Conservation (phyloP, 768 basidiomycete species). For the Polyporus arcularius region DNA sequence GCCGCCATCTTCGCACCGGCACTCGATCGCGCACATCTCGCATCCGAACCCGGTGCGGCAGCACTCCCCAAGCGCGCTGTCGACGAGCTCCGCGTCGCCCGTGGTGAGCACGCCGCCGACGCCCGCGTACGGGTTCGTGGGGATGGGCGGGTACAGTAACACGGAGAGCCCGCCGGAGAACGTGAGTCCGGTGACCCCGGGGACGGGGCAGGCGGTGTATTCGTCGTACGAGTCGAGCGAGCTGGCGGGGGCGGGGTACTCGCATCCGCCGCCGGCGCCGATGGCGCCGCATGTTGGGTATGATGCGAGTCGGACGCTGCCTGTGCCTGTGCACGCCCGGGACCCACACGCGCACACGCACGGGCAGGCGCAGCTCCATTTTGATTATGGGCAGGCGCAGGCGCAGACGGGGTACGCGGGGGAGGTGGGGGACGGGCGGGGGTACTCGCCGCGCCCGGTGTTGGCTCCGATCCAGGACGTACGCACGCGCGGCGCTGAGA, state of each 20-base stretch:
- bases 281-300: slow-evolving; percentile 6
- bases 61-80: slow-evolving; percentile 2
- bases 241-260: slow-evolving; percentile 17
- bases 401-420: background rate
- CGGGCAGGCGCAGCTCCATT: background rate
- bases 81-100: slow-evolving; percentile 9
- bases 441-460: slow-evolving; percentile 17
- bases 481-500: slow-evolving; percentile 9
- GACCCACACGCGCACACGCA: slow-evolving; percentile 1
- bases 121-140: slow-evolving; percentile 8
- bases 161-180: slow-evolving; percentile 9
- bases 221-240: slow-evolving; percentile 18
- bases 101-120: slow-evolving; percentile 16
- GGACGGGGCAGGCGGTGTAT: slow-evolving; percentile 1
- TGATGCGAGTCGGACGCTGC: slow-evolving; percentile 4
- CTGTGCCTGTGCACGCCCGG: slow-evolving; percentile 3
- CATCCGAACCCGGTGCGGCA: slow-evolving; percentile 17
- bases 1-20: slow-evolving; percentile 11
- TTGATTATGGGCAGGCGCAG: slow-evolving; percentile 3
- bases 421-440: background rate
- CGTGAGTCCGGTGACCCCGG: slow-evolving; percentile 7
- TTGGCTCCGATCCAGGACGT: slow-evolving; percentile 25
- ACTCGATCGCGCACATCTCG: slow-evolving; percentile 23
- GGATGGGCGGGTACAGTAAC: background rate
- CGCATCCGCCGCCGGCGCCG: slow-evolving; percentile 10